Evolutionary conservation across 768 basidiomycete genomes (phyloP), one percentile per base, ranked within the genome.

Genomic region (Leccinellum rugosiceps): DNA sequence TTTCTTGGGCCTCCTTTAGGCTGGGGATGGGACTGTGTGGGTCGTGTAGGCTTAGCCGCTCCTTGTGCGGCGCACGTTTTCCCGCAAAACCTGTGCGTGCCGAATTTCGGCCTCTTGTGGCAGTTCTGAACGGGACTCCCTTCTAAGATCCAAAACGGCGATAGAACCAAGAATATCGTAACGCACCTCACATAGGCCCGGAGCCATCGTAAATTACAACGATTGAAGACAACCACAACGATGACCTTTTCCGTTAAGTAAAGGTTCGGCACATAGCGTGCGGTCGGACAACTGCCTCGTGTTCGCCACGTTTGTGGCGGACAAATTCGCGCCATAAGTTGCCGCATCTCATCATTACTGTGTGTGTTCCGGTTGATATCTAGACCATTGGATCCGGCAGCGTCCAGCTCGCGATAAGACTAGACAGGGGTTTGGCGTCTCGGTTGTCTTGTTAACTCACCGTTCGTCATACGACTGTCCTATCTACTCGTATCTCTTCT

Each of bases 81-180:
- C 55, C 82, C 74, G 59, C 84, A 86, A 63, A 78, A 86, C 17
- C 75, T 77, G 71, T 84, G 83, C 26, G 76, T 76, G 50, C 73
- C 70, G 52, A 77, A 80, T 66, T 84, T 85, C n/a, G 82, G 82
- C 50, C 75, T 77, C 41, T 76, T 57, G 64, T 80, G 79, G 63
- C 85, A 87, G 45, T 76, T 76, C 85, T 86, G 53, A 35, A 30
- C 0, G 14, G n/a, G 25, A 55, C 21, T 10, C 9, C 25, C 57
- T 61, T 28, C 41, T 41, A 19, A 48, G 54, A 50, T 63, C 48
- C 15, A 50, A 49, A 11, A 43, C 45, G 52, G 32, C 31, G 30
- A 55, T 50, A 52, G 35, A 30, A 14, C 30, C 4, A 55, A 38
- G 26, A 45, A 60, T 14, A 49, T 38, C 15, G 14, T 28, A 30